phyloP scores from a whole-genome alignment of 176 grass and related monocot species.

The Eragrostis curvula region DNA sequence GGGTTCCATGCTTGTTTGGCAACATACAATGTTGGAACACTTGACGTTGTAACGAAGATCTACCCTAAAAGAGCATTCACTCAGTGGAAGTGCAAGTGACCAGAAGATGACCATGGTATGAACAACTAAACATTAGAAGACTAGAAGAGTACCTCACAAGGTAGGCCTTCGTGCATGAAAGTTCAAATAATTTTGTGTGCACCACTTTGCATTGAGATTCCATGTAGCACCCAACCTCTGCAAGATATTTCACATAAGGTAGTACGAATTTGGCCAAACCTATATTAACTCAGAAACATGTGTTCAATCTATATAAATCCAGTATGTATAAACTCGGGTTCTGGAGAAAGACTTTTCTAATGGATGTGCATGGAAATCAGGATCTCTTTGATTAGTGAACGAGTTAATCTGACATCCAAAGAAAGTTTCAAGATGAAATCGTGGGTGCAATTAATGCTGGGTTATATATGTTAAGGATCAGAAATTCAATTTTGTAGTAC shows the following conservation, averaged over 20 bases:
- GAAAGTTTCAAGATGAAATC: background rate
- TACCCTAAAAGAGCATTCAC: constrained; percentile 42
- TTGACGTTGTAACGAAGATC: constrained; percentile 58
- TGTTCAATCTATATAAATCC: background rate
- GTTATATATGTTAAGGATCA: background rate
- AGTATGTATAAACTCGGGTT: background rate
- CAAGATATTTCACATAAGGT: background rate
- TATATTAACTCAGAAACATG: background rate
- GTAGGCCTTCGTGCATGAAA: constrained; percentile 21
- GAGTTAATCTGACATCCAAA: background rate
- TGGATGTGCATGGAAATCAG: background rate
- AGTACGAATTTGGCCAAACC: background rate
- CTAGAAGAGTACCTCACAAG: background rate
- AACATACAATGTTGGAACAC: constrained; percentile 25
- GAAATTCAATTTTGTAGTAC: background rate
- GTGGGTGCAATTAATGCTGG: background rate
- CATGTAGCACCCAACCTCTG: background rate
- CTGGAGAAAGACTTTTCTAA: background rate
- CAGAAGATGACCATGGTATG: constrained; percentile 46
- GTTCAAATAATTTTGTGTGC: background rate
- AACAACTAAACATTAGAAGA: constrained; percentile 45
- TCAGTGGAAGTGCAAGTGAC: constrained; percentile 53
- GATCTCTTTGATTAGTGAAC: background rate
- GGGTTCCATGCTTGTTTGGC: background rate
- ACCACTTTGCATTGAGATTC: background rate